phyloP scores from a whole-genome alignment of 2,329 filamentous ascomycete genomes.

The Xylariales sp. region DNA sequence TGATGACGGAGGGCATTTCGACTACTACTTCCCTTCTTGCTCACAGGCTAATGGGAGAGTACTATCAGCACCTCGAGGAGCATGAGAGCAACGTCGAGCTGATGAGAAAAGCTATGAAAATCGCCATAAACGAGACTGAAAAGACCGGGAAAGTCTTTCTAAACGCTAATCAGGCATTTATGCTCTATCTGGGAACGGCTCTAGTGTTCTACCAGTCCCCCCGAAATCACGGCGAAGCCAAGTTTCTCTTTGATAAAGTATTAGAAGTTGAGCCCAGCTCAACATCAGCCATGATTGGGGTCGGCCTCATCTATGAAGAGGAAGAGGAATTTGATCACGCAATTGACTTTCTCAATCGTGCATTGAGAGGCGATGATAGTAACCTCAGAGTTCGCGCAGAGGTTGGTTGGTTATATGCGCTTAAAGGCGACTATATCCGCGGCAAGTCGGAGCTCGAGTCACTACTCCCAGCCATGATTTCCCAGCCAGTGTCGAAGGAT shows the following conservation, averaged over 20 bases:
- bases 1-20: slow-evolving; percentile 81
- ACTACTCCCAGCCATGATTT: slow-evolving; percentile 70
- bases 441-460: slow-evolving; percentile 78
- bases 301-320: slow-evolving; percentile 92
- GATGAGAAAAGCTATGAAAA: slow-evolving; percentile 77
- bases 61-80: slow-evolving; percentile 87
- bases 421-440: slow-evolving; percentile 78
- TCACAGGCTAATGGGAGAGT: slow-evolving; percentile 84
- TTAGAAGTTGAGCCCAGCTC: slow-evolving; percentile 79
- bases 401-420: slow-evolving; percentile 89
- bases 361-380: slow-evolving; percentile 75
- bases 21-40: slow-evolving; percentile 79
- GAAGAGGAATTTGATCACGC: slow-evolving; percentile 89
- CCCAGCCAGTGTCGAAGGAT: slow-evolving; percentile 68
- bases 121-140: slow-evolving; percentile 68
- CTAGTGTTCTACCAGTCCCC: slow-evolving; percentile 92
- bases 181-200: slow-evolving; percentile 83
- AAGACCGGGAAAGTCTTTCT: slow-evolving; percentile 76
- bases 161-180: slow-evolving; percentile 79
- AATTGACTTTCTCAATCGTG: slow-evolving; percentile 81
- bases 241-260: slow-evolving; percentile 84
- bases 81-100: slow-evolving; percentile 83
- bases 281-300: slow-evolving; percentile 85
- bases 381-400: slow-evolving; percentile 87
- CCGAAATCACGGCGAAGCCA: slow-evolving; percentile 88